A percentile compares a stretch with the other conserved stretches of the same genome.
Evolutionary conservation across 768 basidiomycete genomes (phyloP).

Genomic region (Rhizopogon roseolus): DNA sequence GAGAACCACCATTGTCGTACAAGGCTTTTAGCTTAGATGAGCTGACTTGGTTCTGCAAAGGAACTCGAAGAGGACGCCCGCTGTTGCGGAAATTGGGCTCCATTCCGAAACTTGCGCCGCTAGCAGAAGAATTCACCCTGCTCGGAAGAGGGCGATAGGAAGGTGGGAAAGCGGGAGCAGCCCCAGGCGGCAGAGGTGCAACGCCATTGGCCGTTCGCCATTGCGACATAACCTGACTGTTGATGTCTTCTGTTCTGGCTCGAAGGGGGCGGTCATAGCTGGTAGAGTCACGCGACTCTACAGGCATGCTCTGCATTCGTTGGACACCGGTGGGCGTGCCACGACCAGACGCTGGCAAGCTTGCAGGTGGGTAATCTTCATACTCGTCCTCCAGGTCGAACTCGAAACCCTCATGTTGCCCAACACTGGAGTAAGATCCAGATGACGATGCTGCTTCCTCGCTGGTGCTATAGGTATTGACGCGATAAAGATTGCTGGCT

Average conservation of each 20-base stretch:
- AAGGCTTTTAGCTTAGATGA: constrained; percentile 52
- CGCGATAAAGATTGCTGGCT: constrained; percentile 29
- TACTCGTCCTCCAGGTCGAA: constrained; percentile 70
- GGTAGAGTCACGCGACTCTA: constrained; percentile 45
- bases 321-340: constrained; percentile 68
- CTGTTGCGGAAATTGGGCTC: constrained; percentile 30
- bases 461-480: constrained; percentile 30
- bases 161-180: constrained; percentile 15
- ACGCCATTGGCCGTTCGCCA: constrained; percentile 53
- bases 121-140: constrained; percentile 43
- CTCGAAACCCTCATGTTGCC: constrained; percentile 58
- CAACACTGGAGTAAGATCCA: constrained; percentile 21
- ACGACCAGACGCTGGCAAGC: constrained; percentile 52
- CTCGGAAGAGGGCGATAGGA: constrained; percentile 38
- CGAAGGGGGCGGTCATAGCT: constrained; percentile 49
- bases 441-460: constrained; percentile 32
- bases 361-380: constrained; percentile 66
- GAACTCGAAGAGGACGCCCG: constrained; percentile 36
- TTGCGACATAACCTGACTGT: constrained; percentile 56
- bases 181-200: constrained; percentile 29
- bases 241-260: constrained; percentile 65
- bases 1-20: constrained; percentile 42
- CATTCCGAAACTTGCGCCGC: constrained; percentile 35
- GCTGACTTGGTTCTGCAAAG: constrained; percentile 66
- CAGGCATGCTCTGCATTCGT: constrained; percentile 51